Base-by-base conservation (phyloP, 2,329 filamentous ascomycete genomes). In the Nannizziopsis barbatae region DNA sequence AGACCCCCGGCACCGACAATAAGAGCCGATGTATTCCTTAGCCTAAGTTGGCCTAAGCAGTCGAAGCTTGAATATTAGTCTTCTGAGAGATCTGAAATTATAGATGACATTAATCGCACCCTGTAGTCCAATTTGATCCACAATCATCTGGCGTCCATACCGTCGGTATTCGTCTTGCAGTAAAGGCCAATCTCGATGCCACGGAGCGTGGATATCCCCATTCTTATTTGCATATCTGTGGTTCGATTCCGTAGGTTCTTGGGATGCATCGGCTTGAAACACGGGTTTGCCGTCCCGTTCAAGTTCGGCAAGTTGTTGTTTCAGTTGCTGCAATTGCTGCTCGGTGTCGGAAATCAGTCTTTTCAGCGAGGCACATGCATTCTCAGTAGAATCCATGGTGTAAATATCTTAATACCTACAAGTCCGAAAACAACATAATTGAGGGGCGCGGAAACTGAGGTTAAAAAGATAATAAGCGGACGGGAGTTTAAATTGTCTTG, bases 121-220 rank as follows among this genome's bases (percentile, higher is more conserved):
- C 64, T 80, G 72, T 1, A 94, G 71, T 0, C 89, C 88, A 52
- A 95, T 73, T 50, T 83, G 78, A 0, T 87, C 84, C 52, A 95
- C 79, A 55, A 96, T 89, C 71, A 96, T 81, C 67, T 95, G 90
- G 35, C 90, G 75, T 6, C 86, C 88, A 69, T 96, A 96, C 52
- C 89, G 77, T 55, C 79, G 79, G 63, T 95, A 95, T 58, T 95
- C 88, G 4, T 83, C 77, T 12, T 73, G 68, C 3, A 69, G 65
- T 2, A 95, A 71, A 0, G 85, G 86, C 83, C 86, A 90, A 54
- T 70, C 76, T 18, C 50, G 45, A 2, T 5, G 18, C 31, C 12
- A 11, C 14, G 10, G 2, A 11, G 18, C 40, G 1, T 32, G 18
- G 5, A 7, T 10, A 1, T 6, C 18, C 10, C 31, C 9, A 14